Base-by-base conservation (phyloP, 1,139 yeast genomes). In the Geotrichum klebahnii region DNA sequence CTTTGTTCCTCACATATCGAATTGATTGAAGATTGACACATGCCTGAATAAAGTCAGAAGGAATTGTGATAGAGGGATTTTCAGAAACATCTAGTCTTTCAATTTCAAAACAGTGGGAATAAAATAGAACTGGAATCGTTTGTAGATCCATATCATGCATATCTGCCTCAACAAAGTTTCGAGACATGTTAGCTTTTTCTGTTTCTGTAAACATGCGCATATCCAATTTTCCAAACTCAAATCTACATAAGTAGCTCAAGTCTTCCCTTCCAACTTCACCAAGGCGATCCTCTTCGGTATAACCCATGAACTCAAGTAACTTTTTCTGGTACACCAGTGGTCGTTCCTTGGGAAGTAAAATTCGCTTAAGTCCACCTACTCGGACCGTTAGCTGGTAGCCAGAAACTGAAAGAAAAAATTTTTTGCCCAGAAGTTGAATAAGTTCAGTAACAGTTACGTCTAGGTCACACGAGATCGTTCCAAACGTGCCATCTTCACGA, bases 211-310 rank as follows among this genome's bases (percentile, higher is more conserved):
- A 75, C 53, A 82, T 83, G 12, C 50, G 36, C 45, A 46, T 41
- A 8, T 36, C 35, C 3, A 54, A 44, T 24, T 54, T 52, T n/a
- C 62, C 88, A 51, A 89, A 80, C 37, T 84, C 82, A 66, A 92
- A 88, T 58, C 90, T 87, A 66, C 94, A 87, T 39, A 94, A 73
- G 62, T 82, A 89, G 44, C 94, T 83, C 54, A 92, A 70, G 67
- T 92, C 98, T 53, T 87, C 95, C 53, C 96, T 76, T 29, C 96
- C 97, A 50, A 89, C 76, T 48, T 82, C 85, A 53, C 81, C 81
- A 47, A 90, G 70, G 46, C 82, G 80, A 64, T 90, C 97, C 16
- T 78, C 73, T 46, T 81, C 85, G 2, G 79, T 77, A 64, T 86
- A 92, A 1, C 98, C 99, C 64, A 89, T 83, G 39, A 85, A 70